Evolutionary conservation across 495 filamentous ascomycete genomes (phyloP).

Genomic region (Glarea lozoyensis): DNA sequence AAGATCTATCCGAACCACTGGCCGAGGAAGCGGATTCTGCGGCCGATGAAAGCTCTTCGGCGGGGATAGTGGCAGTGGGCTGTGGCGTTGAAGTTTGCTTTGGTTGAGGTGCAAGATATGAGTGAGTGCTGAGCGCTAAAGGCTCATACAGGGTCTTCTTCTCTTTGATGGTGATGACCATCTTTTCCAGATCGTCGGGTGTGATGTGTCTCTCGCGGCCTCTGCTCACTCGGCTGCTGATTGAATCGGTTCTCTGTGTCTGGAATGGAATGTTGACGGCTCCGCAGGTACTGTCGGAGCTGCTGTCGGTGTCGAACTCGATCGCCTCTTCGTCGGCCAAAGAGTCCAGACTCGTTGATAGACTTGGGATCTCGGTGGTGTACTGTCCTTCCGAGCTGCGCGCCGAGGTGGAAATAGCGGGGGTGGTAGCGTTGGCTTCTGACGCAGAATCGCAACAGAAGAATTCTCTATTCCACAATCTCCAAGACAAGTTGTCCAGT

Average conservation of each 20-base stretch:
- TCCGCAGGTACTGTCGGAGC: conserved; percentile 23
- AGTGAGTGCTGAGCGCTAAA: conserved; percentile 12
- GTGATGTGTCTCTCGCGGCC: conserved; percentile 87
- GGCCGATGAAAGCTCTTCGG: conserved; percentile 5
- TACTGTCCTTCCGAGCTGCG: conserved; percentile 36
- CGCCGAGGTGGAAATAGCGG: conserved; percentile 34
- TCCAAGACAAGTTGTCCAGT: conserved; percentile 92
- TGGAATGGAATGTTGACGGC: conserved; percentile 49
- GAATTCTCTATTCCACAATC: conserved; percentile 91
- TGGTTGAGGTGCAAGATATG: conserved; percentile 12
- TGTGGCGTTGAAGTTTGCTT: conserved; percentile 1
- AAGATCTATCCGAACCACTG: conserved; percentile 6
- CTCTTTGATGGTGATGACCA: conserved; percentile 82
- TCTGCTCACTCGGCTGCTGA: conserved; percentile 50
- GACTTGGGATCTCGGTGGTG: conserved; percentile 61
- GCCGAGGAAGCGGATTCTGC: conserved; percentile 5
- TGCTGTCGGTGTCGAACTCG: conserved; percentile 52
- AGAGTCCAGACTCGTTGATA: conserved; percentile 90
- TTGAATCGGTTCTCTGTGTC: conserved; percentile 46
- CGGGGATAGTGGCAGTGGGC: background rate
- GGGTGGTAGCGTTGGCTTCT: conserved; percentile 26
- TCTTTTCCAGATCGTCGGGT: conserved; percentile 75
- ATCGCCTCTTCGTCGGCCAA: conserved; percentile 63
- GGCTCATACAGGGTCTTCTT: conserved; percentile 58
- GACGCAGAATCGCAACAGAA: conserved; percentile 70